Percentiles rank a stretch among this genome's conserved stretches.
These are phyloP conservation scores for Lipomyces sp. DNA, from an alignment of 805 yeast genomes.

Conservation along the genomic window DNA sequence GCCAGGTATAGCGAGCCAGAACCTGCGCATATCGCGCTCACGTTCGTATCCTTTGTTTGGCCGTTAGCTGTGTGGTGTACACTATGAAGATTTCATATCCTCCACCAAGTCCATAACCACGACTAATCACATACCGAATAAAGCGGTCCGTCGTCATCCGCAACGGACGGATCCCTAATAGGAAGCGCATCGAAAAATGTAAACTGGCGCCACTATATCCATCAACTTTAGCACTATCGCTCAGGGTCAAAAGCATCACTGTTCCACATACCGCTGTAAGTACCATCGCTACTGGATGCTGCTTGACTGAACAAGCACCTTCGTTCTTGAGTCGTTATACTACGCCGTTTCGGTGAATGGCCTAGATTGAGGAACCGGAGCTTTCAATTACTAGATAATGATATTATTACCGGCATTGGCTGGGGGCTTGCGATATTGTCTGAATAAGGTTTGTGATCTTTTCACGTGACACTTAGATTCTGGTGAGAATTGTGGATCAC, in stretches of 20 bases:
- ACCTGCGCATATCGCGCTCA: constrained; percentile 67
- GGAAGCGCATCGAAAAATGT: constrained; percentile 85
- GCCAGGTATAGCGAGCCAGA: constrained; percentile 64
- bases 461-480: not conserved
- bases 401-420: not conserved
- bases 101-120: not conserved
- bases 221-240: not conserved
- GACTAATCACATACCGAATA: constrained; percentile 57
- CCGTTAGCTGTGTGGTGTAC: constrained; percentile 5
- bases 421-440: not conserved
- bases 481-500: too few relatives aligned
- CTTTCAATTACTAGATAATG: not conserved
- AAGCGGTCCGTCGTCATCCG: constrained; percentile 59
- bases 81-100: not conserved
- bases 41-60: constrained; percentile 57
- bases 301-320: not conserved
- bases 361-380: not conserved
- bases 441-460: not conserved
- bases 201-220: constrained; percentile 71
- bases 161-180: constrained; percentile 78
- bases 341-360: not conserved
- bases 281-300: constrained; percentile 10
- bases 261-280: constrained; percentile 21
- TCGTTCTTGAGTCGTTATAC: not conserved
- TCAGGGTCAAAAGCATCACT: not conserved